Evolutionary conservation across 1,284 basidiomycete genomes (phyloP), one percentile per base, ranked within the genome.

Genomic region (Sporisorium scitamineum): DNA sequence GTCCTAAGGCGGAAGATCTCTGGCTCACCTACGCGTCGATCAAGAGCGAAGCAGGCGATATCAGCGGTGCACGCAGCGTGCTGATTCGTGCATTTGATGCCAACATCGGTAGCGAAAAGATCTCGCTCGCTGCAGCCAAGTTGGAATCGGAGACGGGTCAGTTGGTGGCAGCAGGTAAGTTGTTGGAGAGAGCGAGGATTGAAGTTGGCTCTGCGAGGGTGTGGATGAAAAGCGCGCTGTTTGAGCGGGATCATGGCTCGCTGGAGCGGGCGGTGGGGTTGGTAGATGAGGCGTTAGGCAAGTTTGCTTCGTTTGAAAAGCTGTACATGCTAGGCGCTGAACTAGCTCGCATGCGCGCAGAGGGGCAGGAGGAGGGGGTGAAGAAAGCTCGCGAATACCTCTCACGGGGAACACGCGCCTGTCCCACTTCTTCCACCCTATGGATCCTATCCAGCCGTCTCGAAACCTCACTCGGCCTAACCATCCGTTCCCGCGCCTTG

Each of bases 11-110:
- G 1, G 96, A 99, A 86, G 92, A 94, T 0, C 88, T 99, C 1
- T 99, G 97, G 96, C 89, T 99, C 50, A 95, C 97, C 93, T 91
- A 92, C 61, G 96, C 96, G 3, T 95, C 97, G 86, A 94, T 97
- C 87, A 93, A 93, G 83, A 96, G 94, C 94, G 84, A 93, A 11
- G 90, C 90, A 10, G 37, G 53, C 3, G 94, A 99, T 82, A 92
- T 98, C 11, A 89, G 91, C 1, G 92, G 91, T 14, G 94, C 96
- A 0, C 91, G 95, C 53, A 90, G 91, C 69, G 92, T 97, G 16
- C 90, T 99, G 16, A 93, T 92, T 69, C 90, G 90, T 47, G 95
- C 97, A 0, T 98, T 98, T 88, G 91, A 93, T 70, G 93, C 94
- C 52, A 99, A 98, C 84, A 93, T 95, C 18, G 95, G 97, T 84